Base-by-base conservation (phyloP, 352 stramenopile genomes). In the Phytophthora pini region DNA sequence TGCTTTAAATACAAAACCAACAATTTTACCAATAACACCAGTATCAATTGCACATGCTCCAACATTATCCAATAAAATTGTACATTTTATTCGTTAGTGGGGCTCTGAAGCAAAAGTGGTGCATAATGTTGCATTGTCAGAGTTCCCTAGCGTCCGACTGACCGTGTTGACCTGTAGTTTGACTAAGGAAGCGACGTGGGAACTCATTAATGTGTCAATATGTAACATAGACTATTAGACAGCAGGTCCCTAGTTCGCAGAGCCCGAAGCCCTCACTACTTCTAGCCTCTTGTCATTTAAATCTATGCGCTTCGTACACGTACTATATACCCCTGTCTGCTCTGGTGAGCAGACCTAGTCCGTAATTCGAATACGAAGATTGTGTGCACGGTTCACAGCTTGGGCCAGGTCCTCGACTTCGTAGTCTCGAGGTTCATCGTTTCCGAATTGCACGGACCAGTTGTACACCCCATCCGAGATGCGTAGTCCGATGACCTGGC, bases 181-280 rank as follows among this genome's bases (percentile, higher is more conserved):
- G 7, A 31, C 5, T 5, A 31, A 7, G 27, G 3, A 8, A 7
- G 27, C 27, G 27, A 5, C 7, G 27, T 3, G 1, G 27, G 11
- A 0, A 40, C 11, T 7, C 34, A 40, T 40, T 15, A 12, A n/a
- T n/a, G 34, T 40, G 10, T 3, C 9, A 40, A 3, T 40, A 40
- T 8, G 34, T 40, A 40, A 8, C 5, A 40, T n/a, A n/a, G 11
- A 40, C 5, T 41, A 17, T 41, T 55, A 40, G 31, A 31, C 22
- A 55, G 47, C 29, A 44, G 47, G 51, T 58, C 51, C 51, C 51
- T 48, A 49, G 38, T 58, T 58, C 51, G 36, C 24, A 40, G 39
- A 15, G 22, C 26, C 51, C 36, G 15, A 27, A 58, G 26, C 38
- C 8, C 38, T 48, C 51, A 46, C 51, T 57, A 57, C 50, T 8